phyloP scores from a whole-genome alignment of 441 rosid genomes.

The Aquilaria agallochum region DNA sequence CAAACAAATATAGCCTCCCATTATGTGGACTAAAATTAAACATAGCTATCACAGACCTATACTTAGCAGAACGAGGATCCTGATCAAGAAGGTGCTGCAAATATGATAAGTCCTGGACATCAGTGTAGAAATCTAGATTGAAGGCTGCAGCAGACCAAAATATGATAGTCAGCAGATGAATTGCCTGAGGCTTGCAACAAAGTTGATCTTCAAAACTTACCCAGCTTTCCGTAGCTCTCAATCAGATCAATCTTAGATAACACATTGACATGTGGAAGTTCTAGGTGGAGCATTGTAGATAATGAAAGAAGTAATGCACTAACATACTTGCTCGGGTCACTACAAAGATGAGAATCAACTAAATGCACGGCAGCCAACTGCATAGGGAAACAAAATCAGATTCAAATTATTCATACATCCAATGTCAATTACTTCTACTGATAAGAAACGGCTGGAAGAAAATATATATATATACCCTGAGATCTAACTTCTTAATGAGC shows the following conservation, averaged over 20 bases:
- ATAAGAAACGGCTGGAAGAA: not conserved
- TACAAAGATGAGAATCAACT: constrained; percentile 81
- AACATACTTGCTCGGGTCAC: constrained; percentile 78
- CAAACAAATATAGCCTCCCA: not conserved
- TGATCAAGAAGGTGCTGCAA: constrained; percentile 54
- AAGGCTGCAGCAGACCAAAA: constrained; percentile 55
- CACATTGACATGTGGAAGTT: constrained; percentile 87
- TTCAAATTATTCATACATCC: constrained; percentile 8
- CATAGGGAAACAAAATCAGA: constrained; percentile 23
- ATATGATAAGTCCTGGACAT: constrained; percentile 86
- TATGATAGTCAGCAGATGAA: constrained; percentile 5
- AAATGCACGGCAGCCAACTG: constrained; percentile 89
- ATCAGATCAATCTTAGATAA: constrained; percentile 87
- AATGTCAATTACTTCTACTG: constrained; percentile 4
- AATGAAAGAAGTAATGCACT: constrained; percentile 80
- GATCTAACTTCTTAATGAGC: constrained; percentile 74
- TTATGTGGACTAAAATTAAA: not conserved
- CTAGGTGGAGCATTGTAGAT: constrained; percentile 91
- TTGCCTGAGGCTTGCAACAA: not conserved
- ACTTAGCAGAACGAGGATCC: constrained; percentile 82
- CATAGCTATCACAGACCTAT: constrained; percentile 46
- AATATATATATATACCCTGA: constrained; percentile 56
- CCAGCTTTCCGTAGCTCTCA: constrained; percentile 87
- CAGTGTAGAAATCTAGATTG: constrained; percentile 78
- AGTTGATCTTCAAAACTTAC: constrained; percentile 24